Evolutionary conservation across 2,329 filamentous ascomycete genomes (phyloP), one percentile per base, ranked within the genome.

Genomic region (Alternaria dauci): DNA sequence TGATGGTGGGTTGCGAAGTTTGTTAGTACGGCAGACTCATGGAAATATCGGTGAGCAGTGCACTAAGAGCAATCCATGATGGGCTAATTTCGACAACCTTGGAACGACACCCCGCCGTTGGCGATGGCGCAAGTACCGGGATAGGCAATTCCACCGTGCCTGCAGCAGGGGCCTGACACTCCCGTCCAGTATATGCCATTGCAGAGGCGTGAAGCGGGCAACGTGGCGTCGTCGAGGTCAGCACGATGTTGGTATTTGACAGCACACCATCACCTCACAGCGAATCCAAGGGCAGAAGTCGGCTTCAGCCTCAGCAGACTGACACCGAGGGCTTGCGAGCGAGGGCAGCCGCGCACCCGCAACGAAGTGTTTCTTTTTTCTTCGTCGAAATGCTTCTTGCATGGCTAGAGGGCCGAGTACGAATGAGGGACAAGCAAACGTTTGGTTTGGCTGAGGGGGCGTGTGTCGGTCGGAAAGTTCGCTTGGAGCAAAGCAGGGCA

Each of bases 21-120:
- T 66, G 60, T 65, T 59, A 62, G 65, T 65, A 65, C 61, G 58
- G 55, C 44, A 63, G 55, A 65, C 61, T 62, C 61, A 58, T 72
- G 70, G 20, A 74, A 74, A 68, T 74, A 73, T 72, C 71, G 71
- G 72, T 74, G 71, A 73, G 66, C 42, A 66, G 51, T 58, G 59
- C 61, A 69, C 65, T 71, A 71, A 62, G 58, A 47, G 51, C 30
- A 16, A 66, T 64, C 63, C 63, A 65, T 66, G 69, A 42, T 53
- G 61, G 65, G 58, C 63, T 68, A 71, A 73, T 72, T 64, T 73
- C 59, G 60, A 69, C 61, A 58, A 66, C 59, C 66, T 68, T 72
- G 67, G 69, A 66, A 67, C 46, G 28, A 56, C 64, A 63, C 62
- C 60, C 70, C 67, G 66, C 70, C 66, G 66, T 71, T 70, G 57